phyloP scores from a whole-genome alignment of 2,329 filamentous ascomycete genomes.

The Penicillium capsulatum region DNA sequence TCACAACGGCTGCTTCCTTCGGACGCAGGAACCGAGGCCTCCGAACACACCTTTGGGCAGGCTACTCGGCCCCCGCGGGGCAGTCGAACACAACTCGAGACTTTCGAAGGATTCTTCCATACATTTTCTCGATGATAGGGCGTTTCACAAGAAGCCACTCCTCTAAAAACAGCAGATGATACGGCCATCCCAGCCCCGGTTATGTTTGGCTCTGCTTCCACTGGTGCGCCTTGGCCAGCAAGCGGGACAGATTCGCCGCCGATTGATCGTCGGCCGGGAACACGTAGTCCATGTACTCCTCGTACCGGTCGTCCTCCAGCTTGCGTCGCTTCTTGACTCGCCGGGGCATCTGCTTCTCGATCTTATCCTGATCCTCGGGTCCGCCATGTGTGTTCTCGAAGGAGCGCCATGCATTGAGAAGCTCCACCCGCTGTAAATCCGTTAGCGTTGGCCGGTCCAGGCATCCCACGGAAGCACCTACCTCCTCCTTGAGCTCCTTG shows the following conservation, averaged over 20 bases:
- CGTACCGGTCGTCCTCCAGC: slow-evolving; percentile 86
- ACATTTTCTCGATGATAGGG: too few relatives aligned
- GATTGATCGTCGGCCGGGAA: slow-evolving; percentile 94
- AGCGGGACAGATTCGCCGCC: slow-evolving; percentile 73
- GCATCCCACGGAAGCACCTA: slow-evolving; percentile 29
- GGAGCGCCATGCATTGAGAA: slow-evolving; percentile 86
- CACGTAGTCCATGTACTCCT: slow-evolving; percentile 96
- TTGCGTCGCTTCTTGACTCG: slow-evolving; percentile 87
- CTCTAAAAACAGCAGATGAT: background rate
- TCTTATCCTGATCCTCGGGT: slow-evolving; percentile 68
- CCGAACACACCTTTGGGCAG: too few relatives aligned
- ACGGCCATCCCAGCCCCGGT: background rate
- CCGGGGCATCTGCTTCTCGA: slow-evolving; percentile 90
- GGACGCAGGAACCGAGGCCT: too few relatives aligned
- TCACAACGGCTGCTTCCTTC: too few relatives aligned
- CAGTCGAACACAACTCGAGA: too few relatives aligned
- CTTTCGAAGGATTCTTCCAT: too few relatives aligned
- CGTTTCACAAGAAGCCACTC: too few relatives aligned
- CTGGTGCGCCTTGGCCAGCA: slow-evolving; percentile 78
- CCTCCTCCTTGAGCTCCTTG: slow-evolving; percentile 83
- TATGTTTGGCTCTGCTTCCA: slow-evolving; percentile 67
- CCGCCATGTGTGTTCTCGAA: slow-evolving; percentile 86
- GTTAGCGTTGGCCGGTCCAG: slow-evolving; percentile 30
- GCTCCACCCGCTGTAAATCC: slow-evolving; percentile 62
- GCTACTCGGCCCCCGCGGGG: too few relatives aligned